Evolutionary conservation across 495 filamentous ascomycete species (phyloP), one percentile per base, ranked within the genome.

Genomic region (Daldinia bambusicola): DNA sequence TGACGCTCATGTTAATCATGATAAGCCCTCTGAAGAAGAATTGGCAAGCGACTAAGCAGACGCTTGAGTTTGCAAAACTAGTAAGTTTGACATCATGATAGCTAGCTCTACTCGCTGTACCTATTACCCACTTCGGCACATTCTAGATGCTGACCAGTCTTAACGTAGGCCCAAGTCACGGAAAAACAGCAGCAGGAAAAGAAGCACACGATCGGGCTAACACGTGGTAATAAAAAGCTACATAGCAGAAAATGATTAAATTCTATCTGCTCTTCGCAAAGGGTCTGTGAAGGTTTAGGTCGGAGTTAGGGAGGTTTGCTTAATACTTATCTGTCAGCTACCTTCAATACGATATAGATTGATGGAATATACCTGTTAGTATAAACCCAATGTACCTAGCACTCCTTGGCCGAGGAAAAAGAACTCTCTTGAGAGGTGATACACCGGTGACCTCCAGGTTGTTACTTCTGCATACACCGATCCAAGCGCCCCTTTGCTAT

Each of bases 1-100:
- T 97, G 84, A 98, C 95, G 14, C 90, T 98, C 69, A 99, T 98
- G 95, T 95, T 99, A 73, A 91, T 98, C 80, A 98, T 97, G 93
- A 90, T 96, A 72, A 94, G 89, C 77, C 95, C 93, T 30, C 79
- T 97, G 61, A 88, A 92, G 83, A 90, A 89, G 1, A 92, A 98
- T 82, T 82, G 97, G 55, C 87, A 86, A 48, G 93, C 97, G 82
- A 97, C 94, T 9, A 88, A 97, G 82, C 94, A 93, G 30, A 95
- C 92, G 77, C 87, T 98, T 77, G 89, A 94, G 74, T 97, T 97
- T 80, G 95, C 94, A 22, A 95, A 91, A 4, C 97, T 95, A 85
- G 94, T 85, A 66, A 77, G 79, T 80, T 16, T 34, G 10, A 37
- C 4, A 26, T 2, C 2, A 40, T 45, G 4, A 22, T 22, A 4